These are phyloP conservation scores for Cyberlindnera mycetangii DNA, from an alignment of 805 yeast species.

Conservation along the genomic window DNA sequence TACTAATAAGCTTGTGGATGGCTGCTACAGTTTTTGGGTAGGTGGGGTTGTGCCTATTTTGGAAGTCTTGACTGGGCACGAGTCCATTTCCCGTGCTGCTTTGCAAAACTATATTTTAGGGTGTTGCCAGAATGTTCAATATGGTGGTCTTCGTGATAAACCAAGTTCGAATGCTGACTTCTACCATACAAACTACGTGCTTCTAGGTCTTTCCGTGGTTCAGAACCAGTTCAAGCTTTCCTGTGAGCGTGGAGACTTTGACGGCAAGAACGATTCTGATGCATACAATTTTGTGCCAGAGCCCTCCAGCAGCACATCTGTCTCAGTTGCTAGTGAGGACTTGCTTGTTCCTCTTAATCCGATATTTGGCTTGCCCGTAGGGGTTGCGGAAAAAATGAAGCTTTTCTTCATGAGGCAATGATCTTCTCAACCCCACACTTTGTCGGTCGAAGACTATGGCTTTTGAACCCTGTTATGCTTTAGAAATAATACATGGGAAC, in stretches of 20 bases:
- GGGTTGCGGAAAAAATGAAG: constrained; percentile 32
- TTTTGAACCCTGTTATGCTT: neutral
- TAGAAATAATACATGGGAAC: neutral
- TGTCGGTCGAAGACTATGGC: neutral
- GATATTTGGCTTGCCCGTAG: constrained; percentile 54
- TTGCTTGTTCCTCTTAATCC: constrained; percentile 45
- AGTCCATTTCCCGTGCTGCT: constrained; percentile 50
- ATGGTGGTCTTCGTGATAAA: constrained; percentile 85
- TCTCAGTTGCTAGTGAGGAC: constrained; percentile 22
- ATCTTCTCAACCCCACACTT: neutral
- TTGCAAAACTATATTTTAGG: constrained; percentile 63
- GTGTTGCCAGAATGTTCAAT: constrained; percentile 62
- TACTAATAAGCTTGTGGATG: constrained; percentile 90
- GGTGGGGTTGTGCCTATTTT: constrained; percentile 72
- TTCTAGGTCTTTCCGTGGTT: constrained; percentile 58
- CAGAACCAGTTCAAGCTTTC: constrained; percentile 20
- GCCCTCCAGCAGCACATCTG: constrained; percentile 9
- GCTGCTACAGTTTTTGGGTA: constrained; percentile 95
- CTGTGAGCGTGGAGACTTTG: constrained; percentile 1
- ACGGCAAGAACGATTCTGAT: constrained; percentile 4
- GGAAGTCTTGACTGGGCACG: constrained; percentile 45
- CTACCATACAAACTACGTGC: constrained; percentile 85
- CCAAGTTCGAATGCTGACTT: constrained; percentile 80
- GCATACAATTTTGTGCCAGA: constrained; percentile 13
- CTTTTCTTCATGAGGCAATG: constrained; percentile 5